Conservation (phyloP, 1,284 basidiomycete genomes). For the Testicularia cyperi region DNA sequence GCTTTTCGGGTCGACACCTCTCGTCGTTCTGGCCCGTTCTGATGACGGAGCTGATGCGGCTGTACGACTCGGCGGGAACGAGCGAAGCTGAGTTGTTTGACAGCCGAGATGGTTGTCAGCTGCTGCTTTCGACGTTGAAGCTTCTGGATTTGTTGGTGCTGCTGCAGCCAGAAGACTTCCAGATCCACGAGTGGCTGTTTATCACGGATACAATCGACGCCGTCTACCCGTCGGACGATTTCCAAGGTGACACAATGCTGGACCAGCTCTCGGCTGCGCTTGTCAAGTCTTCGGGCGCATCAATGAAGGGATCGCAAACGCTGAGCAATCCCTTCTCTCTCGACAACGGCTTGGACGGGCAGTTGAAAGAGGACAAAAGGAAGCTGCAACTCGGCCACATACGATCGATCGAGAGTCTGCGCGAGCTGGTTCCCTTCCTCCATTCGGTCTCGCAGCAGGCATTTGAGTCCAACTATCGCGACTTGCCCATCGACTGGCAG, state of each 20-base stretch:
- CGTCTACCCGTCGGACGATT: slow-evolving; percentile 79
- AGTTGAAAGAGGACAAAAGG: too few species aligned
- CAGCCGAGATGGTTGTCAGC: slow-evolving; percentile 76
- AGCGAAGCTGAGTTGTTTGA: slow-evolving; percentile 61
- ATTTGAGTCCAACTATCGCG: slow-evolving; percentile 24
- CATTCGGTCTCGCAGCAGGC: slow-evolving; percentile 22
- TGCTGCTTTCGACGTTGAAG: slow-evolving; percentile 86
- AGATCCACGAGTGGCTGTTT: slow-evolving; percentile 99
- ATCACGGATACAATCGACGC: slow-evolving; percentile 96
- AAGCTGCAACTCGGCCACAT: slow-evolving; percentile 8
- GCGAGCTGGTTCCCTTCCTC: slow-evolving; percentile 22
- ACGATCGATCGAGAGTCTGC: slow-evolving; percentile 3
- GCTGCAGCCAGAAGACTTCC: slow-evolving; percentile 94
- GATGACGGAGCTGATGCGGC: slow-evolving; percentile 80
- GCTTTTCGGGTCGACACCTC: slow-evolving; percentile 87
- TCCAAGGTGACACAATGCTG: slow-evolving; percentile 81
- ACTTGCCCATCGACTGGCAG: slow-evolving; percentile 9
- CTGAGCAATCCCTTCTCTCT: too few species aligned
- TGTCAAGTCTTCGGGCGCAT: too few species aligned
- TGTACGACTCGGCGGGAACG: slow-evolving; percentile 64
- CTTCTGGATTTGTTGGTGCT: slow-evolving; percentile 87
- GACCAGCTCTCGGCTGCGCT: slow-evolving; percentile 78
- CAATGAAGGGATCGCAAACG: too few species aligned
- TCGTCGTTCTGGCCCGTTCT: slow-evolving; percentile 96
- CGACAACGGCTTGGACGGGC: too few species aligned